Evolutionary conservation across 169 alveolate genomes (phyloP).

Genomic region (Perkinsus marinus): DNA sequence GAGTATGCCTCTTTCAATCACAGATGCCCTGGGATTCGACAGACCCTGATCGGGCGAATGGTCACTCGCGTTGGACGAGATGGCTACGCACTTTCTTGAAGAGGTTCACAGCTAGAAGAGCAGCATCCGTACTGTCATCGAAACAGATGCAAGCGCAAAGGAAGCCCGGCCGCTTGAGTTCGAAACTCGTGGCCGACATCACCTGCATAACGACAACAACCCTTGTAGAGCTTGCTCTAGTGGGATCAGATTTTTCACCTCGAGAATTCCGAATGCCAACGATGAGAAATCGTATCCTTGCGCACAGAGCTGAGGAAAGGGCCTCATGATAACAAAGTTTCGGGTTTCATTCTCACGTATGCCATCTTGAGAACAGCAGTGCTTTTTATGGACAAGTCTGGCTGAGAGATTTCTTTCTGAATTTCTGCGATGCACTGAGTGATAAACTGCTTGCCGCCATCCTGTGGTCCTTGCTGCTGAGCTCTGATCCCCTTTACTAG

Average conservation of each 20-base stretch:
- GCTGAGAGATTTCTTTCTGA: background rate
- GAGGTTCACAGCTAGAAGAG: slow-evolving; percentile 29
- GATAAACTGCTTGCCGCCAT: background rate
- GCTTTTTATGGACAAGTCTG: slow-evolving; percentile 15
- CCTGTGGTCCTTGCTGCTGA: slow-evolving; percentile 12
- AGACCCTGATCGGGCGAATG: background rate
- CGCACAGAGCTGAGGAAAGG: background rate
- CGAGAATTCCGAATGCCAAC: slow-evolving; percentile 27
- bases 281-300: slow-evolving; percentile 28
- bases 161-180: slow-evolving; percentile 18
- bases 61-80: background rate
- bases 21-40: background rate
- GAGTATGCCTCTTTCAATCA: slow-evolving; percentile 2
- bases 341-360: slow-evolving; percentile 13
- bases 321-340: background rate
- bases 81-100: slow-evolving; percentile 25
- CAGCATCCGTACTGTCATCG: slow-evolving; percentile 19
- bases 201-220: too few species aligned
- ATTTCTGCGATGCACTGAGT: background rate
- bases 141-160: slow-evolving; percentile 22
- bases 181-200: background rate
- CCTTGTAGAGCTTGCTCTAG: too few species aligned
- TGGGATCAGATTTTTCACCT: background rate
- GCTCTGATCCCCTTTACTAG: slow-evolving; percentile 12
- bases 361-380: slow-evolving; percentile 28